Evolutionary conservation across 139 green algal genomes (phyloP).

Genomic region (Tetradesmus lagerheimii): DNA sequence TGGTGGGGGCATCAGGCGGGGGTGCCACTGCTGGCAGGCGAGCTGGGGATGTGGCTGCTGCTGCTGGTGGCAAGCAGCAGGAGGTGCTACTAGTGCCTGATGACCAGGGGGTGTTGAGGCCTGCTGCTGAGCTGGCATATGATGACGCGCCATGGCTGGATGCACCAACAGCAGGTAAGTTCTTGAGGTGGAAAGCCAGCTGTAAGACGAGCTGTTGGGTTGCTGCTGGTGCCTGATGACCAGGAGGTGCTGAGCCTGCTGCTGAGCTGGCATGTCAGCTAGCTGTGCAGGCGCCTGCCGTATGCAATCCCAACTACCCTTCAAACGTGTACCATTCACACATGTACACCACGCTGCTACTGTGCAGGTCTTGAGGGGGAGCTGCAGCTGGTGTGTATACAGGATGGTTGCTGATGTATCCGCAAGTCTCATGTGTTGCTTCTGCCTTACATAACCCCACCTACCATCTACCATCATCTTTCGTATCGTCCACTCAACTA

Average conservation of each 20-base stretch:
- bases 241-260: too few relatives aligned
- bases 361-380: neutral
- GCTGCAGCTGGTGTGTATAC: constrained; percentile 16
- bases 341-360: too few relatives aligned
- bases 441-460: too few relatives aligned
- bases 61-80: neutral
- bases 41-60: constrained; percentile 25
- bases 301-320: too few relatives aligned
- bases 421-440: too few relatives aligned
- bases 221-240: too few relatives aligned
- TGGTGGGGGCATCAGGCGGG: constrained; percentile 39
- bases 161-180: constrained; percentile 16
- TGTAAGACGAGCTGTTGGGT: too few relatives aligned
- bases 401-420: too few relatives aligned
- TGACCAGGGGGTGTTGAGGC: constrained; percentile 59
- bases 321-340: too few relatives aligned
- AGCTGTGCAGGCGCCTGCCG: too few relatives aligned
- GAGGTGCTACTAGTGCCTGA: constrained; percentile 70
- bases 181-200: constrained; percentile 11
- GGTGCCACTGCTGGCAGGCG: constrained; percentile 38
- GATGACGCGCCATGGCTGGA: constrained; percentile 86
- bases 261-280: constrained; percentile 72
- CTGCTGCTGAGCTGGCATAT: constrained; percentile 69
- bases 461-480: too few relatives aligned
- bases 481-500: too few relatives aligned